These are phyloP conservation scores for Alternaria brassicae DNA, from an alignment of 2,329 filamentous ascomycete species.

Conservation along the genomic window DNA sequence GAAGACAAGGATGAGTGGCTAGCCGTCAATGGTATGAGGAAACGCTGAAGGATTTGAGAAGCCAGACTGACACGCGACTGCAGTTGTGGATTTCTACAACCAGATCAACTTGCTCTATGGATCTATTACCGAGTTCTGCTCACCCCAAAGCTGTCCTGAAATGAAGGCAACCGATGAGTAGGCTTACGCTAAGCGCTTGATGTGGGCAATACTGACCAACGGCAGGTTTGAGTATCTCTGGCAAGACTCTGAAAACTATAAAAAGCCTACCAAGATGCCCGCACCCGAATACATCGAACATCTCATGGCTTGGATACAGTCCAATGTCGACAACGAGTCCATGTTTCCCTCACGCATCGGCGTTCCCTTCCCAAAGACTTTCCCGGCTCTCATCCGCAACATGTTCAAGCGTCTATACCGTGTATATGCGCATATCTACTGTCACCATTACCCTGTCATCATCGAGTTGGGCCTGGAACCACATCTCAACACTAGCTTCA, in stretches of 20 bases:
- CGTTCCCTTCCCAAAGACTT: slow-evolving; percentile 90
- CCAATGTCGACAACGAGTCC: slow-evolving; percentile 92
- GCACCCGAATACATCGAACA: slow-evolving; percentile 98
- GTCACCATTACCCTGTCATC: slow-evolving; percentile 96
- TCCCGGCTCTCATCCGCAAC: slow-evolving; percentile 90
- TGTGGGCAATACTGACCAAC: slow-evolving; percentile 7
- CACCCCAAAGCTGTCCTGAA: slow-evolving; percentile 93
- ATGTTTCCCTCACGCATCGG: slow-evolving; percentile 95
- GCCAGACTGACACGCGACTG: slow-evolving; percentile 16
- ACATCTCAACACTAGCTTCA: slow-evolving; percentile 98
- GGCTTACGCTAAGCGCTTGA: no score
- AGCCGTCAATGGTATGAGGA: slow-evolving; percentile 83
- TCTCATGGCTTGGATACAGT: slow-evolving; percentile 95
- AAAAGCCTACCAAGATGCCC: slow-evolving; percentile 96
- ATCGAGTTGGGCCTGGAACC: slow-evolving; percentile 94
- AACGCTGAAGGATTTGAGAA: not conserved
- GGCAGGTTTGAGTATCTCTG: slow-evolving; percentile 94
- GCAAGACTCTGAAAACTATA: slow-evolving; percentile 95
- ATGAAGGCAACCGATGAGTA: slow-evolving; percentile 99
- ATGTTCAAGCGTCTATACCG: slow-evolving; percentile 99
- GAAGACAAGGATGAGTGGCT: slow-evolving; percentile 99
- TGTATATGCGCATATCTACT: slow-evolving; percentile 97
- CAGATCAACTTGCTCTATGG: slow-evolving; percentile 99
- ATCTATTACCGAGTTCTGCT: slow-evolving; percentile 99
- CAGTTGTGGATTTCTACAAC: slow-evolving; percentile 99